Evolutionary conservation across 805 yeast genomes (phyloP), one percentile per base, ranked within the genome.

Genomic region (Schizosaccharomyces lindneri): DNA sequence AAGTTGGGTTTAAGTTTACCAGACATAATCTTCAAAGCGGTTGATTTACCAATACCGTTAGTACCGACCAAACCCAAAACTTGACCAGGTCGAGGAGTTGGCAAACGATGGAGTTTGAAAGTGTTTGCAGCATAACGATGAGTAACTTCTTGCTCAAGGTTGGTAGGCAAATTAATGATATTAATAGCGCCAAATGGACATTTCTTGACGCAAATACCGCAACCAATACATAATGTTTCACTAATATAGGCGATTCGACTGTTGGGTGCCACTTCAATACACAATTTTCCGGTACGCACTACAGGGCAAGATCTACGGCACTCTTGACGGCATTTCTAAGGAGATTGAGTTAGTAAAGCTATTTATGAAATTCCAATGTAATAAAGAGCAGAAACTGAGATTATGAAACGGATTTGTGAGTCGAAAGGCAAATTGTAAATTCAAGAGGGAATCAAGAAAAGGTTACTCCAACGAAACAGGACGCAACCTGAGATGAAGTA

Each of bases 121-220:
- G 96, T 87, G 74, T 93, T 93, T 62, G 97, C 98, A 60, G 96
- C 87, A 74, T 93, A 93, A 77, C 98, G 82, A 74, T 93, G 97
- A 48, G 97, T 88, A 62, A 89, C 94, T 73, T 93, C 90, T 60
- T 78, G 75, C 62, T 90, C 97, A 71, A 93, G 79, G 73, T 93
- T 89, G 19, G 97, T 90, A 65, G 98, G 98, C 72, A 93, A 78
- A 71, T 93, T 93, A 76, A 93, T 93, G 71, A 93, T 93, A 70
- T 81, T 85, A 69, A 93, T 89, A 65, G 98, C 98, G 69, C 90
- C 95, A 70, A 93, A 93, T 39, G 98, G 98, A 75, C 98, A 93
- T 72, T 88, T 93, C 74, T 93, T 93, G 61, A 89, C 95, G 80
- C 98, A 93, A 68, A 93, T 93, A 88, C 98, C 98, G 79, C 98